These are phyloP conservation scores for Teratosphaeria viscida DNA, from an alignment of 2,329 filamentous ascomycete species.

Conservation along the genomic window DNA sequence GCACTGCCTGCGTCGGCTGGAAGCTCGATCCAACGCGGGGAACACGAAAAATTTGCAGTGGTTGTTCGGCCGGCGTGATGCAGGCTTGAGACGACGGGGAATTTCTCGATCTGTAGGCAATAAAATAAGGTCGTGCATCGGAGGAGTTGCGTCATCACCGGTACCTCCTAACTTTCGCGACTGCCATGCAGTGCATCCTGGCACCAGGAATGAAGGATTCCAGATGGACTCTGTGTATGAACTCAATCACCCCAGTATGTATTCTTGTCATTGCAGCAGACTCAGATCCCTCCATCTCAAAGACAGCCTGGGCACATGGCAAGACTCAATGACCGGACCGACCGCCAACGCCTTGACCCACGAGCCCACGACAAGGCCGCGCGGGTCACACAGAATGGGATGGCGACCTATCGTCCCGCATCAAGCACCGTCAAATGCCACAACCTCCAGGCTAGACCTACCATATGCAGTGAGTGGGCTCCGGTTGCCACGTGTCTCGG, in stretches of 20 bases:
- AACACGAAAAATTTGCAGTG: not conserved
- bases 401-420: not conserved
- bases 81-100: not conserved
- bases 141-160: not conserved
- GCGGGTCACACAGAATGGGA: not conserved
- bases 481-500: too few relatives aligned
- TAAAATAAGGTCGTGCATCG: not conserved
- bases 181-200: too few relatives aligned
- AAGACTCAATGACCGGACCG: too few relatives aligned
- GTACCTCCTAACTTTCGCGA: too few relatives aligned
- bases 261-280: too few relatives aligned
- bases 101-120: not conserved
- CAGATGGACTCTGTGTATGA: too few relatives aligned
- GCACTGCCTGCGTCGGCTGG: not conserved
- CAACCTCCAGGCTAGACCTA: not conserved
- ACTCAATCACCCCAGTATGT: too few relatives aligned
- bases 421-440: not conserved
- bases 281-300: too few relatives aligned
- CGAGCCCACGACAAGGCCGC: not conserved
- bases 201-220: too few relatives aligned
- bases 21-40: not conserved
- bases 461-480: not conserved
- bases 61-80: not conserved
- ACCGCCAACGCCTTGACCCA: too few relatives aligned
- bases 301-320: too few relatives aligned